phyloP scores from a whole-genome alignment of 805 yeast genomes.

The Candida wancherniae region DNA sequence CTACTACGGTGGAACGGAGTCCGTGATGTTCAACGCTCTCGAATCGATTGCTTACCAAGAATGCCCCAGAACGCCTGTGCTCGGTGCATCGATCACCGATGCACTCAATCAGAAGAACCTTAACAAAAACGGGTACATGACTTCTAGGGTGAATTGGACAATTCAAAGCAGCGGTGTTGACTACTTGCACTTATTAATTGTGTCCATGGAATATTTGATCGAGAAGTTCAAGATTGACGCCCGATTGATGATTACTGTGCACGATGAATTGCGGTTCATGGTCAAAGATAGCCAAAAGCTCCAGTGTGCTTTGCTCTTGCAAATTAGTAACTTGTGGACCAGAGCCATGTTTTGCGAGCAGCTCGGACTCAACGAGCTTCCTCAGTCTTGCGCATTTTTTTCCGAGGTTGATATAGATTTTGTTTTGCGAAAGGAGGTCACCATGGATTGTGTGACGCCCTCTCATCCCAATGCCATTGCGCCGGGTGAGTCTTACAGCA shows the following conservation, averaged over 20 bases:
- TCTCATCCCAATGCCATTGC: slow-evolving; percentile 63
- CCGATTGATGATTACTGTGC: slow-evolving; percentile 81
- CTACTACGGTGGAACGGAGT: slow-evolving; percentile 91
- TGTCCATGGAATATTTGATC: slow-evolving; percentile 81
- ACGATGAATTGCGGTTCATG: slow-evolving; percentile 87
- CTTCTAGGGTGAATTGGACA: slow-evolving; percentile 95
- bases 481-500: slow-evolving; percentile 75
- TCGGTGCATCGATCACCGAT: slow-evolving; percentile 89
- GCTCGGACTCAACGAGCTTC: slow-evolving; percentile 81
- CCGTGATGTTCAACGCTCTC: slow-evolving; percentile 81
- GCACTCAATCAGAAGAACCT: slow-evolving; percentile 69
- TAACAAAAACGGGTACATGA: slow-evolving; percentile 60
- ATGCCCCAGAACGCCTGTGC: slow-evolving; percentile 80
- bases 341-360: slow-evolving; percentile 93
- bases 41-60: slow-evolving; percentile 83
- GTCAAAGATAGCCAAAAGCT: slow-evolving; percentile 70
- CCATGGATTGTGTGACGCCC: slow-evolving; percentile 85
- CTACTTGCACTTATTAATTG: slow-evolving; percentile 77
- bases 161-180: slow-evolving; percentile 98
- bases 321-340: slow-evolving; percentile 91
- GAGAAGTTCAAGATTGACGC: slow-evolving; percentile 65
- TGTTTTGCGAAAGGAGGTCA: slow-evolving; percentile 89
- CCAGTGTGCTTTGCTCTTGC: slow-evolving; percentile 76
- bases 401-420: slow-evolving; percentile 89
- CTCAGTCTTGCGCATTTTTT: slow-evolving; percentile 93